phyloP scores from a whole-genome alignment of 1,139 yeast species.

The Geotrichum carabidarum region DNA sequence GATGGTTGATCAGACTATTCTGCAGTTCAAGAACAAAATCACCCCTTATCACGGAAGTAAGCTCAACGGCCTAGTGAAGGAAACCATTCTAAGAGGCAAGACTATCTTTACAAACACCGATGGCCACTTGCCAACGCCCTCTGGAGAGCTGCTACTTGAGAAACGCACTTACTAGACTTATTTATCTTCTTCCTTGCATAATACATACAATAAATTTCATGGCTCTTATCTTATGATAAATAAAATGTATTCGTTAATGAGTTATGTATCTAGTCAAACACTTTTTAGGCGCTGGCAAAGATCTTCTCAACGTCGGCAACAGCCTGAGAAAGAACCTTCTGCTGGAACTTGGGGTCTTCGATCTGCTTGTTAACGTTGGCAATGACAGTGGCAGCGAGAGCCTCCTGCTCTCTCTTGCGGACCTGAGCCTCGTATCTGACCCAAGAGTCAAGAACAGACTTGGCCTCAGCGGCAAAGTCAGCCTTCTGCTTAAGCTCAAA shows the following conservation, averaged over 20 bases:
- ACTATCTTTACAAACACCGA: slow-evolving; percentile 54
- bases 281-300: slow-evolving; percentile 43
- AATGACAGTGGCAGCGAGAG: slow-evolving; percentile 79
- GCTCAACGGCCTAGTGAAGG: slow-evolving; percentile 66
- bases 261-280: neutral
- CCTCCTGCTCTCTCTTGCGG: slow-evolving; percentile 94
- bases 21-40: slow-evolving; percentile 75
- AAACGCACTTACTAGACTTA: slow-evolving; percentile 19
- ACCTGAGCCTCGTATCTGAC: slow-evolving; percentile 96
- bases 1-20: slow-evolving; percentile 52
- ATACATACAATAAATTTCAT: neutral
- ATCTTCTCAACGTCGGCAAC: slow-evolving; percentile 86
- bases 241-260: neutral
- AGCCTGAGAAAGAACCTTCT: slow-evolving; percentile 82
- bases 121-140: slow-evolving; percentile 54
- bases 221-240: neutral
- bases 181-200: neutral
- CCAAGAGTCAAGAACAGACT: slow-evolving; percentile 95
- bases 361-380: slow-evolving; percentile 84
- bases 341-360: slow-evolving; percentile 88
- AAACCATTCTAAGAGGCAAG: slow-evolving; percentile 73
- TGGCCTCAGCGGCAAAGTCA: slow-evolving; percentile 84
- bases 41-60: slow-evolving; percentile 76
- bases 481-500: slow-evolving; percentile 90
- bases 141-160: slow-evolving; percentile 58